Percentiles rank a stretch among this genome's conserved stretches.
Conservation (phyloP, 2,329 filamentous ascomycete genomes). For the Sporothrix globosa region DNA sequence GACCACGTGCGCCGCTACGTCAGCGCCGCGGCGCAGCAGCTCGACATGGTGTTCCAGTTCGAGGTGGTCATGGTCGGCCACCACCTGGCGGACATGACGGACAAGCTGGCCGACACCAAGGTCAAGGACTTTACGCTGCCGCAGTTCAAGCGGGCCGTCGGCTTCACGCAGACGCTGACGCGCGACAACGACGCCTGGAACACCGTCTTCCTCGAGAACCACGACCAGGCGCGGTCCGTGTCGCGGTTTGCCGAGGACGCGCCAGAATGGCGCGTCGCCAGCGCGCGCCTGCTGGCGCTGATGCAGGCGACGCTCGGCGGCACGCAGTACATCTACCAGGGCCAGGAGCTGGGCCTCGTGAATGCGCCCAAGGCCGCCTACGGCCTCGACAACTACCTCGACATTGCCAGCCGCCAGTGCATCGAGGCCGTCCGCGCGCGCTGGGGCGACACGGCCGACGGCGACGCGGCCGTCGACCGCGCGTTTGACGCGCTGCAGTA, state of each 20-base stretch:
- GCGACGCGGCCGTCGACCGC: constrained; percentile 48
- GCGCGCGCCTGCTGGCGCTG: constrained; percentile 58
- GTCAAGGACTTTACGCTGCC: constrained; percentile 53
- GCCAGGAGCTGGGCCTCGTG: constrained; percentile 62
- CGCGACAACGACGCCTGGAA: constrained; percentile 60
- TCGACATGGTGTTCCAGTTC: constrained; percentile 73
- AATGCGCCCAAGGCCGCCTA: constrained; percentile 56
- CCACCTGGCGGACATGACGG: constrained; percentile 47
- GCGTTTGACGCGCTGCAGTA: constrained; percentile 58
- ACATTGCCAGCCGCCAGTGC: constrained; percentile 50
- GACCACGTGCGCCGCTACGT: constrained; percentile 64
- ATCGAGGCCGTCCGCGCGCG: constrained; percentile 36
- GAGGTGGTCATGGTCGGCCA: constrained; percentile 65
- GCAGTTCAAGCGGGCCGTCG: constrained; percentile 49
- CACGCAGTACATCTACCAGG: constrained; percentile 62
- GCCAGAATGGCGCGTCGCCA: constrained; percentile 48
- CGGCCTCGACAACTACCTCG: constrained; percentile 51
- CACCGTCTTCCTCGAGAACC: constrained; percentile 65
- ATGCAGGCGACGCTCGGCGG: constrained; percentile 53
- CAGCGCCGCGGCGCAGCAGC: constrained; percentile 58
- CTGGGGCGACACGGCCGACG: constrained; percentile 42
- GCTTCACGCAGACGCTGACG: constrained; percentile 56
- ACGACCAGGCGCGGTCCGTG: constrained; percentile 62
- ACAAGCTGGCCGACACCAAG: constrained; percentile 48
- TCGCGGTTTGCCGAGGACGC: constrained; percentile 56